phyloP scores from a whole-genome alignment of 352 stramenopile genomes.

The Globisporangium echinulatum region DNA sequence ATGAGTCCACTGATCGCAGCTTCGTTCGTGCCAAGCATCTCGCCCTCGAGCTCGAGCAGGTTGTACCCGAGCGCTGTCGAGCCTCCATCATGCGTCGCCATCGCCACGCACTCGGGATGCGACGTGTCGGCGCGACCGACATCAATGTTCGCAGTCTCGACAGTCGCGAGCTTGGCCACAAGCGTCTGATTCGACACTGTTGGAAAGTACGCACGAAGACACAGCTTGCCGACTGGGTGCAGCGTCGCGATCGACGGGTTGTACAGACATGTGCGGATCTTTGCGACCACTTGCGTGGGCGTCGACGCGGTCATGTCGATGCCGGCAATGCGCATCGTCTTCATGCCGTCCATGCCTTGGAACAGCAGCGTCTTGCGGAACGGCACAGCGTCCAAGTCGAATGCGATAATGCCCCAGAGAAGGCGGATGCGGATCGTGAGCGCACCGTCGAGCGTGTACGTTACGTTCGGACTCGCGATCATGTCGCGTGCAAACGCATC shows the following conservation, averaged over 20 bases:
- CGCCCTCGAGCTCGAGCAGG: constrained; percentile 51
- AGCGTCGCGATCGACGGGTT: constrained; percentile 77
- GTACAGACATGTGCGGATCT: constrained; percentile 73
- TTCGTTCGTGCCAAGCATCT: constrained; percentile 59
- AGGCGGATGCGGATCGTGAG: constrained; percentile 51
- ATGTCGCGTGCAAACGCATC: constrained; percentile 62
- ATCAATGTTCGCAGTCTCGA: constrained; percentile 28
- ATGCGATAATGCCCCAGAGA: constrained; percentile 38
- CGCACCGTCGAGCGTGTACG: constrained; percentile 42
- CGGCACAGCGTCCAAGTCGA: constrained; percentile 34
- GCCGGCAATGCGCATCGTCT: constrained; percentile 50
- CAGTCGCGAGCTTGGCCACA: constrained; percentile 47
- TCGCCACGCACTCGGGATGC: constrained; percentile 46
- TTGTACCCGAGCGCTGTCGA: constrained; percentile 57
- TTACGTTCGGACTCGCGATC: constrained; percentile 33
- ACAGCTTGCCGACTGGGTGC: constrained; percentile 54
- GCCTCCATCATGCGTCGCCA: constrained; percentile 5
- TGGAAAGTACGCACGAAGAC: constrained; percentile 55
- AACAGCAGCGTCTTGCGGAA: constrained; percentile 56
- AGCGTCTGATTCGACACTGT: constrained; percentile 27
- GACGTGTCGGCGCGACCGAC: constrained; percentile 38
- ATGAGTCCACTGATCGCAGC: constrained; percentile 70
- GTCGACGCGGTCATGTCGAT: constrained; percentile 67
- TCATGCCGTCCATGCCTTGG: constrained; percentile 54
- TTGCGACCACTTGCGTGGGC: constrained; percentile 41